phyloP scores from a whole-genome alignment of 805 yeast genomes.

The Kodamaea kaohsiungensis region DNA sequence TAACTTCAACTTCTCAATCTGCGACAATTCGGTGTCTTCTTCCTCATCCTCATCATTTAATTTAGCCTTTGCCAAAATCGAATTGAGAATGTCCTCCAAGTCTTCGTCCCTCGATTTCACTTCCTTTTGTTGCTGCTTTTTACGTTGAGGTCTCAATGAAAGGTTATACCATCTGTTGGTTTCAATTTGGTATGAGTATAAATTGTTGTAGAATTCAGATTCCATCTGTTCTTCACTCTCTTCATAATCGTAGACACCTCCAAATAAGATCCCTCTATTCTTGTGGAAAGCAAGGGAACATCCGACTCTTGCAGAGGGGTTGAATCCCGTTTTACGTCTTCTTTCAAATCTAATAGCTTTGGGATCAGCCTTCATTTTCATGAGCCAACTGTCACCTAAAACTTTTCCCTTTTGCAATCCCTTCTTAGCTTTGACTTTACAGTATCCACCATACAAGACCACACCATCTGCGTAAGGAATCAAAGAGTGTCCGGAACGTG shows the following conservation, averaged over 20 bases:
- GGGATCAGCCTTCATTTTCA: constrained; percentile 85
- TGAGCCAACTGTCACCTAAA: constrained; percentile 79
- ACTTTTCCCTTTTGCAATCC: constrained; percentile 91
- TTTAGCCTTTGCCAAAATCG: constrained; percentile 72
- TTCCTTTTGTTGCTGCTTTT: constrained; percentile 44
- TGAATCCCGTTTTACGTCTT: constrained; percentile 84
- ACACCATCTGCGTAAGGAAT: constrained; percentile 82
- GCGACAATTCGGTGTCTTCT: constrained; percentile 35
- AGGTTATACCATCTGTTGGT: constrained; percentile 86
- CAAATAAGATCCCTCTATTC: constrained; percentile 90
- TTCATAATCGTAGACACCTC: constrained; percentile 93
- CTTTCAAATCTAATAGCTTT: constrained; percentile 83
- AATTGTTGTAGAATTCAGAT: constrained; percentile 77
- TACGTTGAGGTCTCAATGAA: constrained; percentile 60
- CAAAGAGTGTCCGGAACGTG: constrained; percentile 91
- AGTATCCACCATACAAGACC: constrained; percentile 88
- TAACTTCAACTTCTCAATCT: constrained; percentile 36
- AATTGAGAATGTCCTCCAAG: constrained; percentile 76
- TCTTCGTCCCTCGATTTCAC: constrained; percentile 70
- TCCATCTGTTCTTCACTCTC: constrained; percentile 93
- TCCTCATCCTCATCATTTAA: constrained; percentile 56
- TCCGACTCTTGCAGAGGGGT: constrained; percentile 93
- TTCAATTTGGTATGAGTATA: constrained; percentile 81
- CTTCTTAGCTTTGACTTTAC: constrained; percentile 86
- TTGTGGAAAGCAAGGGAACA: constrained; percentile 86